Percentiles rank a stretch among this genome's conserved stretches.
Conservation (phyloP, 106 monocot genomes). For the Phalaenopsis equestris region DNA sequence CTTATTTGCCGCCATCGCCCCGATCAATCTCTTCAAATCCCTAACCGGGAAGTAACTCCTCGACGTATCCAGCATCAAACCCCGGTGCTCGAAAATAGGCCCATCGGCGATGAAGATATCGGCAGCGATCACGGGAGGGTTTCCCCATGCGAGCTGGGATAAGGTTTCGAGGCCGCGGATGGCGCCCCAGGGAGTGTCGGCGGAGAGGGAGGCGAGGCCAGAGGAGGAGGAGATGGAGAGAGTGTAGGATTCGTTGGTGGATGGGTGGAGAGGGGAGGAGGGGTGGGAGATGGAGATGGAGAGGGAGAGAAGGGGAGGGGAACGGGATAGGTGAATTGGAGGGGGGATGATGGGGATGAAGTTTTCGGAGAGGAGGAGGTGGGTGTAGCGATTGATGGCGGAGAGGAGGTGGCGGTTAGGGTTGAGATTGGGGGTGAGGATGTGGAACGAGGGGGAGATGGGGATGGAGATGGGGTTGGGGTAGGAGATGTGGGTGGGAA, state of each 20-base stretch:
- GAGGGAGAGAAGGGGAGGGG: conserved; percentile 27
- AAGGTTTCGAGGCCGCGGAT: conserved; percentile 82
- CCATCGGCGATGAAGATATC: conserved; percentile 39
- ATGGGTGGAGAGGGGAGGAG: conserved; percentile 42
- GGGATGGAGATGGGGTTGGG: neutral
- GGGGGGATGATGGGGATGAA: conserved; percentile 44
- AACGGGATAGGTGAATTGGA: conserved; percentile 1
- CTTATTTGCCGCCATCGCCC: conserved; percentile 73
- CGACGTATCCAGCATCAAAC: conserved; percentile 74
- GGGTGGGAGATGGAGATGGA: conserved; percentile 41
- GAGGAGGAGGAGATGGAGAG: conserved; percentile 25
- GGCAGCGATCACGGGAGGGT: conserved; percentile 24
- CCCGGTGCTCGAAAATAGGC: conserved; percentile 68
- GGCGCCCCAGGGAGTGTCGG: conserved; percentile 69
- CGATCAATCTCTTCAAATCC: conserved; percentile 59
- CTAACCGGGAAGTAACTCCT: conserved; percentile 63
- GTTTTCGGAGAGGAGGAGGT: conserved; percentile 35
- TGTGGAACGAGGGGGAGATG: conserved; percentile 52
- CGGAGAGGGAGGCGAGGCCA: conserved; percentile 28
- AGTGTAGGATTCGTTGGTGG: conserved; percentile 69
- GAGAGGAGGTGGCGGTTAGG: conserved; percentile 25
- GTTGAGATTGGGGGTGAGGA: conserved; percentile 16
- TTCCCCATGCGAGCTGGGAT: conserved; percentile 62
- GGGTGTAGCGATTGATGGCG: conserved; percentile 37
- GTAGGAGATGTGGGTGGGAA: neutral